Percentiles rank a stretch among this genome's conserved stretches.
Evolutionary conservation across 2,329 filamentous ascomycete species (phyloP).

Genomic region (Penicillium sp.): DNA sequence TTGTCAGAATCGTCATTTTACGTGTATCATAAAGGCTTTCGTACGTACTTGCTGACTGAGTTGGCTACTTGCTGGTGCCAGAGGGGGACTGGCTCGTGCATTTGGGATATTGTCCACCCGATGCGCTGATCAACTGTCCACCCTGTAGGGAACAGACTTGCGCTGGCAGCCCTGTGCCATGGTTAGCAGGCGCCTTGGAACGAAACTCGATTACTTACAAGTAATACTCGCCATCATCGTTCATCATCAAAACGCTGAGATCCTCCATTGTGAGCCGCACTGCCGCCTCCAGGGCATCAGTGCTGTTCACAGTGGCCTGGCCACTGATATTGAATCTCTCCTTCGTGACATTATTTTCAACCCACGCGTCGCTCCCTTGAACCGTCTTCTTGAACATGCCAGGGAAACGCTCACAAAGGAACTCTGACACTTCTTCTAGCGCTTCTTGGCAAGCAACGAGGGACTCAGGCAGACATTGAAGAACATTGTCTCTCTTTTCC

Average conservation of each 20-base stretch:
- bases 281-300: conserved; percentile 51
- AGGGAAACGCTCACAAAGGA: conserved; percentile 47
- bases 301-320: conserved; percentile 24
- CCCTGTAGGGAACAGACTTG: conserved; percentile 55
- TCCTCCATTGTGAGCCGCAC: conserved; percentile 55
- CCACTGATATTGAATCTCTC: conserved; percentile 45
- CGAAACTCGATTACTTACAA: conserved; percentile 36
- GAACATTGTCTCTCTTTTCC: conserved; percentile 41
- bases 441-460: conserved; percentile 50
- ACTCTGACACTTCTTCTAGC: conserved; percentile 47
- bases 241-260: conserved; percentile 50
- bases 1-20: not conserved
- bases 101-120: conserved; percentile 49
- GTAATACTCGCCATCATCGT: conserved; percentile 49
- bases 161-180: conserved; percentile 46
- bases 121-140: conserved; percentile 53
- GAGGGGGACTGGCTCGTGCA: conserved; percentile 49
- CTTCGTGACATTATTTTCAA: conserved; percentile 46
- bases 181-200: not conserved
- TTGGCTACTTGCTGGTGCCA: conserved; percentile 51
- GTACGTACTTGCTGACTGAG: conserved; percentile 44
- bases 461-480: conserved; percentile 48
- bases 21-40: not conserved
- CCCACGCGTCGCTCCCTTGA: conserved; percentile 26
- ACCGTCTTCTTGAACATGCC: conserved; percentile 41